Conservation (phyloP, 2,329 filamentous ascomycete genomes). For the Apiospora rasikravindrae region DNA sequence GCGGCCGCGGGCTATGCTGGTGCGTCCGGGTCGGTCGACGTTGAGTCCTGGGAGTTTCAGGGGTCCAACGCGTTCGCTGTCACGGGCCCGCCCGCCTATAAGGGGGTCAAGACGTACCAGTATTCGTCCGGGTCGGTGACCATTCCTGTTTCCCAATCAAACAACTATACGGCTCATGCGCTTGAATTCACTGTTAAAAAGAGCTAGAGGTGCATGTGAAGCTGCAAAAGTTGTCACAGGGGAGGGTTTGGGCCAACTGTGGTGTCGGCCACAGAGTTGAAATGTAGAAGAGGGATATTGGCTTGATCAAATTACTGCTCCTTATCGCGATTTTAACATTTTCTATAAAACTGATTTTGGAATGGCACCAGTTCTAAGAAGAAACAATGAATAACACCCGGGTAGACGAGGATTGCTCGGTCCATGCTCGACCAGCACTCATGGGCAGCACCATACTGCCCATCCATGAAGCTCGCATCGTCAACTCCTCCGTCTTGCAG, state of each 20-base stretch:
- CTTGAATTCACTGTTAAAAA: conserved; percentile 2
- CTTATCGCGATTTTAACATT: no score
- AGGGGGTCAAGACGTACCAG: conserved; percentile 3
- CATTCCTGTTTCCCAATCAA: conserved; percentile 8
- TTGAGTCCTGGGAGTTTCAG: conserved; percentile 39
- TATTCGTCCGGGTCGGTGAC: background rate
- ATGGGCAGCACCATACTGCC: no score
- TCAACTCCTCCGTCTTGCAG: background rate
- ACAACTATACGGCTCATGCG: conserved; percentile 6
- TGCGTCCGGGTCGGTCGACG: conserved; percentile 36
- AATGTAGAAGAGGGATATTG: no score
- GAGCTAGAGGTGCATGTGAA: background rate
- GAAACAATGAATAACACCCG: background rate
- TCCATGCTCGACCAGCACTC: no score
- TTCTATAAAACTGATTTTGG: no score
- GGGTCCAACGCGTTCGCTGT: conserved; percentile 24
- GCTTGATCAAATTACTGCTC: no score
- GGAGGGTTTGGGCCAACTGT: background rate
- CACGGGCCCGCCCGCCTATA: background rate
- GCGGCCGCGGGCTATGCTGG: conserved; percentile 39
- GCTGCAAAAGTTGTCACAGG: background rate
- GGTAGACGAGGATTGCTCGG: background rate
- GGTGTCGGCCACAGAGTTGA: background rate
- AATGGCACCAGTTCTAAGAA: no score
- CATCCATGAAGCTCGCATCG: no score